Evolutionary conservation across 306 rosid genomes (phyloP).

Genomic region (Acacia acuminata): DNA sequence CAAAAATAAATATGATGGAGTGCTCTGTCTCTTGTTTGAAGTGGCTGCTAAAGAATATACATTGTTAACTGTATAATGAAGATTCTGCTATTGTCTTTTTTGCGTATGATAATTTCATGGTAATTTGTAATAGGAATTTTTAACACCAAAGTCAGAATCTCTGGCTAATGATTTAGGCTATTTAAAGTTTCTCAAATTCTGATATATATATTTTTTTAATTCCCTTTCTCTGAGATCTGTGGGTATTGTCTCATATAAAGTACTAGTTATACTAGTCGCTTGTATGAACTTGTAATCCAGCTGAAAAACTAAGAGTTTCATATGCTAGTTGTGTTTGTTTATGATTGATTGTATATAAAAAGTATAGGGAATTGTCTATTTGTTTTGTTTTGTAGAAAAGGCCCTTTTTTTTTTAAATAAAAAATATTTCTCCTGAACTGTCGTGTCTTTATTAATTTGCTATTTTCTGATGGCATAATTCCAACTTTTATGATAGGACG

Average conservation of each 20-base stretch:
- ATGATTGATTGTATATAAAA: not conserved
- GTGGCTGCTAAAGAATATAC: not conserved
- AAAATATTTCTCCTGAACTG: not conserved
- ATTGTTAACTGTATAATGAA: not conserved
- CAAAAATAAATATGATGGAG: not conserved
- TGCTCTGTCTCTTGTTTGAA: not conserved
- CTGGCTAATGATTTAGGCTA: not conserved
- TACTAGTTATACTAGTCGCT: not conserved
- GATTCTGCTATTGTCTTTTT: not conserved
- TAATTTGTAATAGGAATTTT: too few relatives aligned
- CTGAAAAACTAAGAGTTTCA: not conserved
- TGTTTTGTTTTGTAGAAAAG: not conserved
- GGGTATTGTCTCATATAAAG: not conserved
- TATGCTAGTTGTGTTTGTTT: not conserved
- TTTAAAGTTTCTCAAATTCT: not conserved
- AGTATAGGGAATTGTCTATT: not conserved
- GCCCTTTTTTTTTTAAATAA: not conserved
- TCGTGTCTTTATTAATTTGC: conserved; percentile 21
- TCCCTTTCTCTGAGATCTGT: not conserved
- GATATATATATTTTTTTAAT: not conserved
- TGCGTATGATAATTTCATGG: not conserved
- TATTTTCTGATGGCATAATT: conserved; percentile 28
- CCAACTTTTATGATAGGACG: conserved; percentile 63
- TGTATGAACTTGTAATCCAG: not conserved
- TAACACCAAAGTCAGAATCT: too few relatives aligned